These are phyloP conservation scores for Aspergillus sojae DNA, from an alignment of 2,329 filamentous ascomycete genomes.

Conservation along the genomic window DNA sequence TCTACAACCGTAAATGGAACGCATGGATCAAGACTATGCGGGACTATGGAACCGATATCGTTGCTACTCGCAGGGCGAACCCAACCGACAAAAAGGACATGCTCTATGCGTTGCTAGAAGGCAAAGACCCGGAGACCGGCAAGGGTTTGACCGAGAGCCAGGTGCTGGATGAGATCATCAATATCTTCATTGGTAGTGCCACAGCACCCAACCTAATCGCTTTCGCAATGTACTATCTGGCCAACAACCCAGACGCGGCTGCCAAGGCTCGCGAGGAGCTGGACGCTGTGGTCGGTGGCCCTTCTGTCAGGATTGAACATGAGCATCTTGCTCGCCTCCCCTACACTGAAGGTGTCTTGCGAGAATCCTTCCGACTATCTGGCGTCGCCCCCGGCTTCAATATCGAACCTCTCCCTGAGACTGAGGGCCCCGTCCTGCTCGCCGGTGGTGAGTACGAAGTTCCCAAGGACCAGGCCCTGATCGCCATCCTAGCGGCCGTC, in stretches of 20 bases:
- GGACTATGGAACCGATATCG: conserved; percentile 58
- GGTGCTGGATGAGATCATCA: conserved; percentile 69
- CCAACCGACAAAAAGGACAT: conserved; percentile 62
- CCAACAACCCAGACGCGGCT: conserved; percentile 64
- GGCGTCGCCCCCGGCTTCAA: conserved; percentile 63
- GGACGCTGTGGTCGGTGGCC: conserved; percentile 47
- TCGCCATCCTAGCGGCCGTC: conserved; percentile 56
- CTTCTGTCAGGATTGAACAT: conserved; percentile 36
- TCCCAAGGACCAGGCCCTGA: conserved; percentile 52
- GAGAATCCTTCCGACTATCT: conserved; percentile 66
- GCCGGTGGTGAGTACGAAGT: conserved; percentile 66
- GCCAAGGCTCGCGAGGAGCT: conserved; percentile 68
- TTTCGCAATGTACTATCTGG: conserved; percentile 66
- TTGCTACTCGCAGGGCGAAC: conserved; percentile 58
- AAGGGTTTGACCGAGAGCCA: conserved; percentile 60
- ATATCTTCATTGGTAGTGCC: conserved; percentile 68
- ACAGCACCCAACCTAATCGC: conserved; percentile 70
- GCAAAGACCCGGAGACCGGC: conserved; percentile 64
- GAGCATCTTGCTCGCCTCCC: conserved; percentile 64
- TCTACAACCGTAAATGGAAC: conserved; percentile 58
- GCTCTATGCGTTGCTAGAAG: conserved; percentile 61
- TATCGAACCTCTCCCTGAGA: conserved; percentile 55
- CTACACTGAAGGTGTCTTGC: conserved; percentile 68
- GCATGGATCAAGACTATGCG: conserved; percentile 58
- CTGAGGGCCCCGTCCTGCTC: conserved; percentile 45